Base-by-base conservation (phyloP, 2,329 filamentous ascomycete species). In the Pseudocercospora cruenta region DNA sequence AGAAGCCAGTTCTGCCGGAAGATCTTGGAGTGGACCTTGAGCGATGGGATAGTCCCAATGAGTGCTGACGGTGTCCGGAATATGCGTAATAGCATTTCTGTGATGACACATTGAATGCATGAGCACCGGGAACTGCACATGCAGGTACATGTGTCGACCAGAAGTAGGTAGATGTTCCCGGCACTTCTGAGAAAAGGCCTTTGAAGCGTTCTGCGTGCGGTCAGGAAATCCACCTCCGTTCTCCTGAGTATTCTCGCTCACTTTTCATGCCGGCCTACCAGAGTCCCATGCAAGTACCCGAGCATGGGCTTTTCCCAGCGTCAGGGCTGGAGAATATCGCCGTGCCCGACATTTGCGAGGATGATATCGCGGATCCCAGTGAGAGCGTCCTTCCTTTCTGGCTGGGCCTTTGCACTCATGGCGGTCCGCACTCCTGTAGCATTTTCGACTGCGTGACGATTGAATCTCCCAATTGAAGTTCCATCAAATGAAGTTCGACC, bases 1-100 rank as follows among this genome's bases (percentile, higher is more conserved):
- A 58, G 24, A 71, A 69, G 65, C 68, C 68, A 49, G 60, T 65
- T 14, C 66, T 71, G 24, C 69, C 68, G 7, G 69, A 70, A 54
- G 69, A 71, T 49, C n/a, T 49, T 58, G 21, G 60, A 57, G 26
- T 19, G 60, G 60, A 45, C 16, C 10, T 58, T 0, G 55, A 55
- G 53, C 53, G 53, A 12, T 55, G 53, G 53, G 53, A 58, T 24
- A 36, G 55, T 58, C 9, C 19, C 5, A 43, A 2, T n/a, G 55
- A 39, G 19, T 58, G 55, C 14, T 58, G 55, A 58, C 4, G n/a
- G 14, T 36, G 7, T 31, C 39, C n/a, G n/a, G 16, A 19, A 7
- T 19, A 3, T 43, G 6, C 19, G 6, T 43, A 43, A 16, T 16
- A 16, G 39, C 39, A 43, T 19, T 43, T 43, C 5, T 7, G 39